These are phyloP conservation scores for Solanum dulcamara DNA, from an alignment of 257 asterid genomes.

Conservation along the genomic window DNA sequence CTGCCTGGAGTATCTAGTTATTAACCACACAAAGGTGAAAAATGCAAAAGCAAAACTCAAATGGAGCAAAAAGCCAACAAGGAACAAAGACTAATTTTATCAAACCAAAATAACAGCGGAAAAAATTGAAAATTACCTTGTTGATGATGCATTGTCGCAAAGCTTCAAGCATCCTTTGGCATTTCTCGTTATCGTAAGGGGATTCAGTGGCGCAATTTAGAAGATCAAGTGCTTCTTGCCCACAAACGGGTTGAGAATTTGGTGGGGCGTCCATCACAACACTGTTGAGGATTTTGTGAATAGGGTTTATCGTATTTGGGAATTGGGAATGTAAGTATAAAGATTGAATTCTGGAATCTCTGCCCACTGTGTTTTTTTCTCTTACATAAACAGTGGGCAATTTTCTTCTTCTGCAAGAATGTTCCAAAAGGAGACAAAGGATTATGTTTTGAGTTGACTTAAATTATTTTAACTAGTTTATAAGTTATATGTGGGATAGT, in stretches of 20 bases:
- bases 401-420: not conserved
- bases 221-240: conserved; percentile 57
- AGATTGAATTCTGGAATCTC: not conserved
- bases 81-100: not conserved
- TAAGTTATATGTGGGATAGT: no score
- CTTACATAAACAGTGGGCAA: not conserved
- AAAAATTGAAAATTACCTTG: conserved; percentile 27
- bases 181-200: conserved; percentile 59
- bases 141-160: conserved; percentile 62
- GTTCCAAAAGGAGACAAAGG: not conserved
- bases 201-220: conserved; percentile 68
- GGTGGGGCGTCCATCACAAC: conserved; percentile 26
- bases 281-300: not conserved
- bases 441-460: no score
- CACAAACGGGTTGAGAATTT: conserved; percentile 45
- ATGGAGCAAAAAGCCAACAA: not conserved
- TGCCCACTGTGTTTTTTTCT: not conserved
- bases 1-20: not conserved
- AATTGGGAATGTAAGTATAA: not conserved
- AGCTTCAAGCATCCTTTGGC: conserved; percentile 49
- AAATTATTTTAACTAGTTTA: no score
- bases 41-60: not conserved
- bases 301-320: not conserved
- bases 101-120: not conserved
- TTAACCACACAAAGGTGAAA: not conserved